A percentile compares a stretch with the other conserved stretches of the same genome.
Evolutionary conservation across 2,329 filamentous ascomycete genomes (phyloP).

Genomic region (Cladobotryum mycophilum): DNA sequence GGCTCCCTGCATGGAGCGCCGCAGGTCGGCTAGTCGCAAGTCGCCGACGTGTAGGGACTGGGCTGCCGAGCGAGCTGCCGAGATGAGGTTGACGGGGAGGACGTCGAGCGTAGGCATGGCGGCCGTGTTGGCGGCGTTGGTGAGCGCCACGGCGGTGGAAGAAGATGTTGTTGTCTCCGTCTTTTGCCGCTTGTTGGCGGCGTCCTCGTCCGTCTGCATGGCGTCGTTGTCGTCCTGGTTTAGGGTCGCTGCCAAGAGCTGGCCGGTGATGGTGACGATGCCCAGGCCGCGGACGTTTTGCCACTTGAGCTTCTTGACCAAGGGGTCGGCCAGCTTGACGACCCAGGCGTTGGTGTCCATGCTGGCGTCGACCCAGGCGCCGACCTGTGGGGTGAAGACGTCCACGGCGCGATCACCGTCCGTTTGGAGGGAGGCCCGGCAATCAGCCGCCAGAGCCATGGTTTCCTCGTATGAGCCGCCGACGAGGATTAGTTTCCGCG

Average conservation of each 20-base stretch:
- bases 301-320: conserved; percentile 87
- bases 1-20: conserved; percentile 72
- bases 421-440: conserved; percentile 57
- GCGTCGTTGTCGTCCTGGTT: conserved; percentile 43
- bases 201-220: conserved; percentile 38
- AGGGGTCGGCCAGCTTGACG: conserved; percentile 76
- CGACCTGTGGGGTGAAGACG: conserved; percentile 77
- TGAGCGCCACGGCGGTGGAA: conserved; percentile 21
- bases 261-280: conserved; percentile 87
- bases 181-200: conserved; percentile 44
- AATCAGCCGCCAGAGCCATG: conserved; percentile 68
- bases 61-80: conserved; percentile 68
- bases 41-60: conserved; percentile 94
- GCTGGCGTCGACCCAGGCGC: conserved; percentile 74
- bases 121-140: conserved; percentile 15
- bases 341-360: conserved; percentile 98
- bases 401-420: conserved; percentile 51
- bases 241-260: conserved; percentile 37
- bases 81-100: conserved; percentile 54
- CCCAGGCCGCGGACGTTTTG: conserved; percentile 86
- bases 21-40: conserved; percentile 77
- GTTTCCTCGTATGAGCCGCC: conserved; percentile 78
- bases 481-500: conserved; percentile 89
- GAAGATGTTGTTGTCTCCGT: conserved; percentile 27
- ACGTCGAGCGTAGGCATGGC: conserved; percentile 47